These are phyloP conservation scores for Acorus gramineus DNA, from an alignment of 106 monocot genomes.

Conservation along the genomic window DNA sequence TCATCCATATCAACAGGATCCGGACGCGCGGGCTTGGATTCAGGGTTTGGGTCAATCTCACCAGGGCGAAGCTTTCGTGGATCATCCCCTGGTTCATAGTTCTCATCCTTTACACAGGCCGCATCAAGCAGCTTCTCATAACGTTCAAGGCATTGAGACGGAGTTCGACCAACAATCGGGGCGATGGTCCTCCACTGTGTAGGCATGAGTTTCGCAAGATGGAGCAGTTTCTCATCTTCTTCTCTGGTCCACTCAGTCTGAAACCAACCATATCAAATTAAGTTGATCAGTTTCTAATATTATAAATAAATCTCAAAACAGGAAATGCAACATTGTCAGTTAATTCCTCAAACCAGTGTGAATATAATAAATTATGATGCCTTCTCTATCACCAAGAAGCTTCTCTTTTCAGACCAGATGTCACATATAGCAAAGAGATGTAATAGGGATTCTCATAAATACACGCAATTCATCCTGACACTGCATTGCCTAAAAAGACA, in stretches of 20 bases:
- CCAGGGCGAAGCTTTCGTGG: conserved; percentile 91
- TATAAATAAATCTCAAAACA: background rate
- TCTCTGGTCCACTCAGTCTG: conserved; percentile 99
- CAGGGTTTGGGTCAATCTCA: conserved; percentile 97
- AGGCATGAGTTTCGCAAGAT: conserved; percentile 98
- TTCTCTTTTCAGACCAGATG: no score
- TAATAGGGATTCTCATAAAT: no score
- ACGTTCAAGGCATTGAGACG: conserved; percentile 94
- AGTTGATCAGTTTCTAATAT: background rate
- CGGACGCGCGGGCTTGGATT: conserved; percentile 93
- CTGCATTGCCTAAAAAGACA: no score
- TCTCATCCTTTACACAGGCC: conserved; percentile 92
- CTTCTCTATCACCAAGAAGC: no score
- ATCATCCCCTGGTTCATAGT: conserved; percentile 80
- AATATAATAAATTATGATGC: no score
- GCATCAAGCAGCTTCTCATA: conserved; percentile 96
- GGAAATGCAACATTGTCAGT: no score
- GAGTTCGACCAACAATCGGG: conserved; percentile 92
- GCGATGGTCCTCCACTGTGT: conserved; percentile 99
- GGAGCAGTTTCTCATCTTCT: conserved; percentile 95
- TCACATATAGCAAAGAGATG: no score
- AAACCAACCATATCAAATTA: conserved; percentile 10
- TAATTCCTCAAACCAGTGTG: no score
- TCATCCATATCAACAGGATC: conserved; percentile 99
- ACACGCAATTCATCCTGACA: no score